These are phyloP conservation scores for Penicillium soppii DNA, from an alignment of 495 filamentous ascomycete genomes.

Conservation along the genomic window DNA sequence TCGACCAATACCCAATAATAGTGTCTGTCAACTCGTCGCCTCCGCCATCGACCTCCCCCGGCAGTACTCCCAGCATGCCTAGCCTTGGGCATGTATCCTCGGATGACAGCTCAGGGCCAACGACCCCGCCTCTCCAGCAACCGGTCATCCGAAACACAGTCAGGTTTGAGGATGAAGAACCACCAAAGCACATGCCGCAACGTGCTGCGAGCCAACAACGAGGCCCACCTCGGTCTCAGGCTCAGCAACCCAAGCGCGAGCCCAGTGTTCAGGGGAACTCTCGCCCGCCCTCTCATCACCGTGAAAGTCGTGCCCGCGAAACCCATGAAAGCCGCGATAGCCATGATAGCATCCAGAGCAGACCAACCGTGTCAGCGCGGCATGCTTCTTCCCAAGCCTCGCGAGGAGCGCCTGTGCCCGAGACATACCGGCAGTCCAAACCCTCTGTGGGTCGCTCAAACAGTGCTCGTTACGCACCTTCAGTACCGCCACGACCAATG, in stretches of 20 bases:
- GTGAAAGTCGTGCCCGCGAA: neutral
- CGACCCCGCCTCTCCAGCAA: slow-evolving; percentile 33
- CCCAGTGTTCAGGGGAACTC: neutral
- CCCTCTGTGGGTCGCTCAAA: slow-evolving; percentile 18
- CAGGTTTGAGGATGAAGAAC: neutral
- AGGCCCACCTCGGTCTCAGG: slow-evolving; percentile 6
- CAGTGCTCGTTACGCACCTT: slow-evolving; percentile 13
- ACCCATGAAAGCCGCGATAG: too few relatives aligned
- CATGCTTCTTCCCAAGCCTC: too few relatives aligned
- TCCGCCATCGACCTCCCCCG: slow-evolving; percentile 14
- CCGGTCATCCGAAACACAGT: slow-evolving; percentile 15
- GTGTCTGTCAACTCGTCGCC: slow-evolving; percentile 25
- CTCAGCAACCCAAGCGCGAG: slow-evolving; percentile 1
- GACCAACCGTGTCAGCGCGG: too few relatives aligned
- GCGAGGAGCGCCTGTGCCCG: slow-evolving; percentile 10
- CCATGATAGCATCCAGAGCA: too few relatives aligned
- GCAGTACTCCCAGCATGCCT: slow-evolving; percentile 10
- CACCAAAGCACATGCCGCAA: neutral
- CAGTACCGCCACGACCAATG: neutral
- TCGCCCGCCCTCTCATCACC: neutral
- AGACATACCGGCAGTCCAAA: neutral
- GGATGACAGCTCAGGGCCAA: slow-evolving; percentile 34
- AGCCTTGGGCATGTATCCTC: slow-evolving; percentile 31
- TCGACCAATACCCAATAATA: slow-evolving; percentile 50
- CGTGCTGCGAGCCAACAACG: slow-evolving; percentile 12